Conservation (phyloP, 2,329 filamentous ascomycete genomes). For the Cordyceps pruinosa region DNA sequence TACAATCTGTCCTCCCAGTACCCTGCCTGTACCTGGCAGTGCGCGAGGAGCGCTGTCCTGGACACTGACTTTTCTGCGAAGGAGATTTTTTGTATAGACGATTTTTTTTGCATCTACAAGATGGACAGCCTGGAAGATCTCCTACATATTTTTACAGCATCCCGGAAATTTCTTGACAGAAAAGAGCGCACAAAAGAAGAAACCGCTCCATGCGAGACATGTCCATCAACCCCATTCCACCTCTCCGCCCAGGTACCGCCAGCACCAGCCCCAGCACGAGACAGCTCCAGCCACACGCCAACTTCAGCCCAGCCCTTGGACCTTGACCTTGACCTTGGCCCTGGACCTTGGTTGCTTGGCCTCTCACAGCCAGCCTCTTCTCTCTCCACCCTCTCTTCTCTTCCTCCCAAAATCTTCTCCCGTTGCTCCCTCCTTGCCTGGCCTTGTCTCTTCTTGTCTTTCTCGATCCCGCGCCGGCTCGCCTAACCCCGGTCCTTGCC, state of each 20-base stretch:
- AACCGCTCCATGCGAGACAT: not conserved
- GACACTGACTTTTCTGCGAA: too few relatives aligned
- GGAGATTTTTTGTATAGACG: too few relatives aligned
- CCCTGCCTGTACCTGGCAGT: not conserved
- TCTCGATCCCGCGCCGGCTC: constrained; percentile 7
- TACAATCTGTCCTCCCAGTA: not conserved
- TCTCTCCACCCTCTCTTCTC: not conserved
- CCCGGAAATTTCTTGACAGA: not conserved
- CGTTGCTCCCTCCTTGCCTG: not conserved
- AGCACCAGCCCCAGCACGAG: not conserved
- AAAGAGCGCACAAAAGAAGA: not conserved
- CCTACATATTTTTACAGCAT: too few relatives aligned
- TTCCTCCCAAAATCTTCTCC: constrained; percentile 4
- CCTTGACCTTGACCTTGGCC: not conserved
- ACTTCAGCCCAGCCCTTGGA: not conserved
- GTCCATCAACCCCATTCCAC: not conserved
- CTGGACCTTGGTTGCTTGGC: not conserved
- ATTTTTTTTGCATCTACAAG: too few relatives aligned
- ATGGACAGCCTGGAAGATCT: too few relatives aligned
- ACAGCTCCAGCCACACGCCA: constrained; percentile 4
- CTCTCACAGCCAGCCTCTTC: not conserved
- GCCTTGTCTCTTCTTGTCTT: not conserved
- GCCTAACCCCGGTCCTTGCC: constrained; percentile 4
- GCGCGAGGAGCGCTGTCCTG: too few relatives aligned
- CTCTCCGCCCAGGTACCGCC: not conserved